Base-by-base conservation (phyloP, 805 yeast species). In the Spencermartinsiella europaea region DNA sequence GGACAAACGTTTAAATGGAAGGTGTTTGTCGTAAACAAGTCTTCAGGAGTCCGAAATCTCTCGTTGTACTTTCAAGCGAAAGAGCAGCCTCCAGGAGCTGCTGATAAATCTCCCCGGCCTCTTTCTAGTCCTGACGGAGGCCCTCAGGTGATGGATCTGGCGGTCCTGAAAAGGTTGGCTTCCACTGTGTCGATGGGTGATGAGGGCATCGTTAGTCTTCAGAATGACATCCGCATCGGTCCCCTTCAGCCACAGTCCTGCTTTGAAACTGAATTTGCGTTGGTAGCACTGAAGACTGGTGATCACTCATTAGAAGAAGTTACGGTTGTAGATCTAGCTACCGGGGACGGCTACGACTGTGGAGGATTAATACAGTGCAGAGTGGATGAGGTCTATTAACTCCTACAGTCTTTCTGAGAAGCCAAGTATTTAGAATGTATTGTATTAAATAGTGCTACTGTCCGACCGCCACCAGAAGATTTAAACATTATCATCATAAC, bases 301-400 rank as follows among this genome's bases (percentile, higher is more conserved):
- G 72, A 81, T 5, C 80, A 75, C 59, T 75, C 77, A 38, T 64
- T 86, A 17, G 79, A 75, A 45, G 88, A 85, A 2, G 72, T 83
- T n/a, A 75, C 75, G 47, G 69, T 86, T 12, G 72, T 80, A 40
- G 95, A 85, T 57, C 67, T 79, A 8, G 57, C 61, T 33, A 73
- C 80, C 16, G 87, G 90, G 2, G 90, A 84, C 47, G 75, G 79
- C 1, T 72, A 80, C 51, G 89, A 80, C 50, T 81, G 85, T 59
- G 89, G 88, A 1, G 74, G 77, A 48, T 65, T 85, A 44, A 68
- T 85, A 25, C 31, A 25, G 12, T 34, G 38, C 8, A 17, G 38
- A 16, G 20, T 34, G 14, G 17, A 34, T 34, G 14, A 34, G n/a
- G 38, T 10, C 7, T 15, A 16, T 5, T 12, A 28, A 12, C n/a